Base-by-base conservation (phyloP, 805 yeast species). In the Metschnikowia cerradonensis region DNA sequence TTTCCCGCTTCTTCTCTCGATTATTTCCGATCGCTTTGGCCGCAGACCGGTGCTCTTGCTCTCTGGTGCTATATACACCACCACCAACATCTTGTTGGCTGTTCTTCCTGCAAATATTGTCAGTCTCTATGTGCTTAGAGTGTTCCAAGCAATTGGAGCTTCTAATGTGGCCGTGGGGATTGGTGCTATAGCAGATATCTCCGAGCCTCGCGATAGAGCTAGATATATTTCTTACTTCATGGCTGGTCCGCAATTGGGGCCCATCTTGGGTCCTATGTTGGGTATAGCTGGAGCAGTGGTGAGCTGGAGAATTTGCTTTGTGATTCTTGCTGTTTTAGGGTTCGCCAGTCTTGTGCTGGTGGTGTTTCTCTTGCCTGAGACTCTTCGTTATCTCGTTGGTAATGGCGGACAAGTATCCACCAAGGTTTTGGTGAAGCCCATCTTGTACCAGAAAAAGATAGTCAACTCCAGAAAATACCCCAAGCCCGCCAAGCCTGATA, bases 1-100 rank as follows among this genome's bases (percentile, higher is more conserved):
- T 22, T 78, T 81, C 0, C 86, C 86, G 1, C 58, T 81, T 45
- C 52, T 80, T 14, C 80, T 84, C 82, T 84, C 84, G 0, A 63
- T 76, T 2, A 69, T 72, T 64, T 80, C 84, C 3, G 86, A 81
- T 56, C 63, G 67, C 51, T 80, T 80, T 3, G 85, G 85, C 4
- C 55, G 75, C 32, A 64, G 68, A 51, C 60, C 62, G 1, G 55
- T 68, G 34, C 67, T 67, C 39, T 37, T 67, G 17, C 45, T 63
- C 1, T 67, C 73, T 0, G 53, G 68, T 20, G 41, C 59, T 2
- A 44, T 70, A 6, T 70, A 60, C 49, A 55, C 66, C 7, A 22
- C 62, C 3, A 61, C 74, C 1, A 68, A 65, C 45, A 47, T 68
- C 17, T 52, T 70, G 14, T 53, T 70, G 22, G 69, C 72, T 2